phyloP scores from a whole-genome alignment of 768 basidiomycete genomes.

The Termitomyces bulborhizus region DNA sequence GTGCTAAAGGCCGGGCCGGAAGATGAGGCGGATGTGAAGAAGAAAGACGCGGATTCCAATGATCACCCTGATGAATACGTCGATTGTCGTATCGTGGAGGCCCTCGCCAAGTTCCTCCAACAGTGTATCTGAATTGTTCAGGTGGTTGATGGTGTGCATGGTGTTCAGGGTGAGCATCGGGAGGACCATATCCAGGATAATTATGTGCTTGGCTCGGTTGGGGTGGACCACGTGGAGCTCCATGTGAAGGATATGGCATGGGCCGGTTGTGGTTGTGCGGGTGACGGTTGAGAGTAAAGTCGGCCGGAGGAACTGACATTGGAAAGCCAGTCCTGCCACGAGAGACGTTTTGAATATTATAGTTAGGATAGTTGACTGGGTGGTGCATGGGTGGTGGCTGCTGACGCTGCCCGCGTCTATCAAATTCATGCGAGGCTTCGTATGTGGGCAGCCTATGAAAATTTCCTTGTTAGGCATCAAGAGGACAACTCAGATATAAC shows the following conservation, averaged over 20 bases:
- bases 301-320: conserved; percentile 13
- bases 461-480: not conserved
- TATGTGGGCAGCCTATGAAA: conserved; percentile 58
- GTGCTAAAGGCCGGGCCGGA: conserved; percentile 5
- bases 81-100: not conserved
- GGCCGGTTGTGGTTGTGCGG: conserved; percentile 2
- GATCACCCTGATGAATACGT: not conserved
- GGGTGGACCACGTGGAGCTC: not conserved
- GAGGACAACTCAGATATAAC: not conserved
- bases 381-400: conserved; percentile 12
- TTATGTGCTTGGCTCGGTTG: not conserved
- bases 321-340: conserved; percentile 17
- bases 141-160: not conserved
- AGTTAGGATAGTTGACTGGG: not conserved
- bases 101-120: not conserved
- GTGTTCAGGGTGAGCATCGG: not conserved
- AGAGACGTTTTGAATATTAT: not conserved
- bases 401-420: conserved; percentile 17
- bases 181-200: not conserved
- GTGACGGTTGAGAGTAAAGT: conserved; percentile 3
- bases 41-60: not conserved
- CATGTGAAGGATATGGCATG: conserved; percentile 10
- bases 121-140: not conserved
- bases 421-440: conserved; percentile 77
- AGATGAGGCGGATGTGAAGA: conserved; percentile 2